A percentile compares a stretch with the other conserved stretches of the same genome.
These are phyloP conservation scores for Panicum hallii DNA, from an alignment of 202 grass and related monocot species.

Conservation along the genomic window DNA sequence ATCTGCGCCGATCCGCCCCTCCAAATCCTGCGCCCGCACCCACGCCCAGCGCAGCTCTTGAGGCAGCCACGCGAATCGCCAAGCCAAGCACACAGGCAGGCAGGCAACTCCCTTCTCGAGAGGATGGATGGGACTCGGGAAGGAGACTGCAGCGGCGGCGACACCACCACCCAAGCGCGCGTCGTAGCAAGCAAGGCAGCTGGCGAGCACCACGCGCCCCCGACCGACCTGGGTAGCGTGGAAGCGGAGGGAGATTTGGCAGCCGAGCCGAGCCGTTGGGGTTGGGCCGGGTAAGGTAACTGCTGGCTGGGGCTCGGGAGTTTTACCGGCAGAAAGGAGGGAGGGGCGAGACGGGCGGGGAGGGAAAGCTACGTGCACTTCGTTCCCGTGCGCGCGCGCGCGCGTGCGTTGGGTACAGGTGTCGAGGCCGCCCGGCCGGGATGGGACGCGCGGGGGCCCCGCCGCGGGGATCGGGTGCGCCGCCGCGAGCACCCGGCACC, in stretches of 20 bases:
- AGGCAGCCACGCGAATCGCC: not conserved
- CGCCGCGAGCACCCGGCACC: constrained; percentile 37
- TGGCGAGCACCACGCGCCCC: constrained; percentile 3
- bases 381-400: constrained; percentile 1
- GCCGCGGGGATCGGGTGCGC: constrained; percentile 42
- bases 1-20: constrained; percentile 33
- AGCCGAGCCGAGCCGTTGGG: not conserved
- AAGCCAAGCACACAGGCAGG: not conserved
- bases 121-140: not conserved
- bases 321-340: not conserved
- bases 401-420: constrained; percentile 40
- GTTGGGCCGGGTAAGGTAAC: not conserved
- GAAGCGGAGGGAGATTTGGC: constrained; percentile 19
- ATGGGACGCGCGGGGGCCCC: not conserved
- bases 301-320: not conserved
- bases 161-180: not conserved
- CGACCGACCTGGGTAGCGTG: not conserved
- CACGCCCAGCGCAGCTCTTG: not conserved
- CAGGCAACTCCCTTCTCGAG: constrained; percentile 18
- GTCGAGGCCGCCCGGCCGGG: constrained; percentile 21
- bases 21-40: not conserved
- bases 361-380: constrained; percentile 53
- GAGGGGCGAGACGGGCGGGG: not conserved
- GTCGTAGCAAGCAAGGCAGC: constrained; percentile 15
- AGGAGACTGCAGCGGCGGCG: not conserved